Base-by-base conservation (phyloP, 108 stramenopile genomes). In the Skeletonema menzelii region DNA sequence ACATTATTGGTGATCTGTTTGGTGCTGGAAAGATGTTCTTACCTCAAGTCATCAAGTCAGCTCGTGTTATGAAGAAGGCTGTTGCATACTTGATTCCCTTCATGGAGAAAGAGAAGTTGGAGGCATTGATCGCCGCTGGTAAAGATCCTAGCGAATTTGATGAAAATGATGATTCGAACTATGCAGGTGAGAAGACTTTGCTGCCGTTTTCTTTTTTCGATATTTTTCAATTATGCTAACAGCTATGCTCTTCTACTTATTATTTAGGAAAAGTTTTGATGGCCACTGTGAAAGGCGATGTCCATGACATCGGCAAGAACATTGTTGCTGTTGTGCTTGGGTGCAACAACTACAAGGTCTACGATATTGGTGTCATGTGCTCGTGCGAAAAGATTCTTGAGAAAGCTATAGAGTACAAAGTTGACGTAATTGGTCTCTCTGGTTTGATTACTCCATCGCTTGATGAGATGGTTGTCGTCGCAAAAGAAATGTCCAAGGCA, bases 41-140 rank as follows among this genome's bases (percentile, higher is more conserved):
- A 66, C 99, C 99, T 30, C 99, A 99, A 90, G 99, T 99, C 47
- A 99, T 99, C 82, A 99, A 99, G 79, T 96, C 95, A 32, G 99
- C 99, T 30, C 96, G 99, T 34, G 99, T 99, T 0, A 99, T 99
- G 99, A 99, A 99, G 93, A 99, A 99, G 84, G 99, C 99, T 46
- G 99, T 99, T 28, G 98, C 98, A 4, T 98, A 98, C 68, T 76
- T 99, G 44, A 84, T 99, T 47, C 99, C 99, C 3, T 99, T 97
- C 84, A 99, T 99, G 98, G 99, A 99, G 72, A 83, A 91, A 82
- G 99, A 99, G 79, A 99, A 99, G 91, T 85, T 69, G 63, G 80
- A 77, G 20, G 93, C 90, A 27, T 59, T 98, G 88, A 79, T 95
- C 64, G 91, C 72, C 3, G 71, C 88, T 35, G 99, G 99, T 31